Percentiles rank a stretch among this genome's conserved stretches.
phyloP scores from a whole-genome alignment of 169 alveolate genomes.

The Eimeria maxima region DNA sequence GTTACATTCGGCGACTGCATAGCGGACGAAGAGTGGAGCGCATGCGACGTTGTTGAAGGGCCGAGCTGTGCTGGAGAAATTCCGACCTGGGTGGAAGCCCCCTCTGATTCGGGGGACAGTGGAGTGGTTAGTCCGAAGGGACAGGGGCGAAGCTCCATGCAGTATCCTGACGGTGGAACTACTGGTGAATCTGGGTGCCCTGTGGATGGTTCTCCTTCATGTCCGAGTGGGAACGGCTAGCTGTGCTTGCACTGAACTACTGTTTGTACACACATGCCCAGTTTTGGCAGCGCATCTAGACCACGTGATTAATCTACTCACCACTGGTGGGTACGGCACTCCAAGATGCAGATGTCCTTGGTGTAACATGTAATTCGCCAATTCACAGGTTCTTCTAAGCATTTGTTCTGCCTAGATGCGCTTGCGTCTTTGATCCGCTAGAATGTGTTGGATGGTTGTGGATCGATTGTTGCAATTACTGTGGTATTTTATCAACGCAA shows the following conservation, averaged over 20 bases:
- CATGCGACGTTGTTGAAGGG: conserved; percentile 53
- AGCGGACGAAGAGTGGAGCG: conserved; percentile 20
- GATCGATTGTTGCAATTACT: not conserved
- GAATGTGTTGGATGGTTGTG: not conserved
- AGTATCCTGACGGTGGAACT: not conserved
- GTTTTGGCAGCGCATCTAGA: not conserved
- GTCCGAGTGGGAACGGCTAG: not conserved
- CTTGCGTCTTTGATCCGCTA: not conserved
- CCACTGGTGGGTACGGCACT: not conserved
- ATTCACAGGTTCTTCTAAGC: not conserved
- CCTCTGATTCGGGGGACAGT: not conserved
- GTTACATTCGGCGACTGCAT: conserved; percentile 43
- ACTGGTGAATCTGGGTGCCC: not conserved
- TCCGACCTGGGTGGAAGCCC: conserved; percentile 59
- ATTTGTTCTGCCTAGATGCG: not conserved
- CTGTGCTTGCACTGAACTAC: not conserved
- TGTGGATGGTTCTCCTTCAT: not conserved
- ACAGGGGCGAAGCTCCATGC: not conserved
- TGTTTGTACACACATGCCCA: not conserved
- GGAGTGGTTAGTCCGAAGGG: not conserved
- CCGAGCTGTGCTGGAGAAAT: conserved; percentile 17
- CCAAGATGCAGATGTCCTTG: not conserved
- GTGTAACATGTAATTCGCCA: not conserved
- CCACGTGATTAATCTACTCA: not conserved
- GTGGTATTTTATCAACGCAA: not conserved